Evolutionary conservation across 1,139 yeast genomes (phyloP), one percentile per base, ranked within the genome.

Genomic region (Lodderomyces theae): DNA sequence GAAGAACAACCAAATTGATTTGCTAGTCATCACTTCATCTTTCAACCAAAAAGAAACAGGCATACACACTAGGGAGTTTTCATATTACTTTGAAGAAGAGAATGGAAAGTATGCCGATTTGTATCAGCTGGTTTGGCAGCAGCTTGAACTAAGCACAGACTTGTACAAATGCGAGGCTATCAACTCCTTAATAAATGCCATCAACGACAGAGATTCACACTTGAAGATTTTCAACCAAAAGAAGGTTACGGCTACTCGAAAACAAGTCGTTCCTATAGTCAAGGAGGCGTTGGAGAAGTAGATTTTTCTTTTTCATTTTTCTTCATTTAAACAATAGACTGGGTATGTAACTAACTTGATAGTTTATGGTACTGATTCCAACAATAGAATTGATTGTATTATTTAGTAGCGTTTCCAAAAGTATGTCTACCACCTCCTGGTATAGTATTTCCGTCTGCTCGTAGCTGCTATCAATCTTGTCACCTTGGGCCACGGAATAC

Each of bases 261-360:
- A 89, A 56, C 94, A 86, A 57, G 87, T 89, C n/a, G 95, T 86
- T 7, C 95, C 96, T 2, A 61, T 61, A 12, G 66, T 72, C 9
- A 70, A 71, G 52, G 56, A 54, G 1, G 57, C 58, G 28, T 52
- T 70, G 35, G 69, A 64, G 36, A 40, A 38, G 30, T 28, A 34
- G 31, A 18, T 12, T 5, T 18, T 26, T n/a, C n/a, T n/a, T n/a
- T n/a, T n/a, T n/a, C n/a, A n/a, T n/a, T n/a, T n/a, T n/a, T n/a
- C n/a, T n/a, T n/a, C n/a, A 13, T 23, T 5, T 16, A 11, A 23
- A n/a, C 12, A 23, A 17, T 16, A 19, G 12, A 4, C 29, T 29
- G 22, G 30, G 26, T 43, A 48, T 33, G 40, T 40, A 46, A 38
- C 51, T 47, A 5, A 47, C 39, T 40, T 38, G 22, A 38, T 23